Conservation (phyloP, 129 eudicot species). For the carrot (Daucus carota) region DNA sequence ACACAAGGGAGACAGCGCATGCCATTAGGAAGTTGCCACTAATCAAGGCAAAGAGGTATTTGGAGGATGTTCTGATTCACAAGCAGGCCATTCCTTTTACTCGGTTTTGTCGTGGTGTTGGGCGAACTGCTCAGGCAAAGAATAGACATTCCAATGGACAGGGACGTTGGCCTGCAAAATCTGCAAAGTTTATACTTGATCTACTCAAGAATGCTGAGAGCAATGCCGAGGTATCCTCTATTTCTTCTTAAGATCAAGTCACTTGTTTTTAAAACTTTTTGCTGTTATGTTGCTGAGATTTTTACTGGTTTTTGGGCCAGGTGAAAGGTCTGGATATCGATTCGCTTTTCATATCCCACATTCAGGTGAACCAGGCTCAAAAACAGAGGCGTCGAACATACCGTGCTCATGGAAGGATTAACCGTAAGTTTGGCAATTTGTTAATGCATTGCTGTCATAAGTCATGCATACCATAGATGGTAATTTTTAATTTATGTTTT, state of each 20-base stretch:
- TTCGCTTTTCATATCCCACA: constrained; percentile 51
- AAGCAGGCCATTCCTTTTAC: constrained; percentile 70
- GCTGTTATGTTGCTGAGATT: background rate
- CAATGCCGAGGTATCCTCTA: constrained; percentile 45
- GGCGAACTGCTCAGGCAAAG: constrained; percentile 61
- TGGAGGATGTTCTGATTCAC: constrained; percentile 61
- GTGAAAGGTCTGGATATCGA: constrained; percentile 66
- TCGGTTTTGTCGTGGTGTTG: constrained; percentile 64
- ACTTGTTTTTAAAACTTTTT: background rate
- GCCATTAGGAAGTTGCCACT: constrained; percentile 45
- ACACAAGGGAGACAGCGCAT: constrained; percentile 63
- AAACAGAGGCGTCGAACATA: constrained; percentile 10
- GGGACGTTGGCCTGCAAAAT: constrained; percentile 65
- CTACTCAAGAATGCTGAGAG: constrained; percentile 47
- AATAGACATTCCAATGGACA: constrained; percentile 13
- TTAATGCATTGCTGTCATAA: background rate
- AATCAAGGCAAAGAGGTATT: constrained; percentile 45
- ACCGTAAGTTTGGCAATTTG: constrained; percentile 32
- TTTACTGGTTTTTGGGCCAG: constrained; percentile 12
- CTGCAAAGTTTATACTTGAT: constrained; percentile 40
- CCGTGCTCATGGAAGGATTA: constrained; percentile 41
- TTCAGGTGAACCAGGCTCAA: constrained; percentile 60
- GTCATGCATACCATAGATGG: background rate
- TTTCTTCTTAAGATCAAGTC: background rate
- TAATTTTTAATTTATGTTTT: background rate